A percentile compares a stretch with the other conserved stretches of the same genome.
Evolutionary conservation across 345 rosid species (phyloP).

Genomic region (Aquilaria yunnanensis): DNA sequence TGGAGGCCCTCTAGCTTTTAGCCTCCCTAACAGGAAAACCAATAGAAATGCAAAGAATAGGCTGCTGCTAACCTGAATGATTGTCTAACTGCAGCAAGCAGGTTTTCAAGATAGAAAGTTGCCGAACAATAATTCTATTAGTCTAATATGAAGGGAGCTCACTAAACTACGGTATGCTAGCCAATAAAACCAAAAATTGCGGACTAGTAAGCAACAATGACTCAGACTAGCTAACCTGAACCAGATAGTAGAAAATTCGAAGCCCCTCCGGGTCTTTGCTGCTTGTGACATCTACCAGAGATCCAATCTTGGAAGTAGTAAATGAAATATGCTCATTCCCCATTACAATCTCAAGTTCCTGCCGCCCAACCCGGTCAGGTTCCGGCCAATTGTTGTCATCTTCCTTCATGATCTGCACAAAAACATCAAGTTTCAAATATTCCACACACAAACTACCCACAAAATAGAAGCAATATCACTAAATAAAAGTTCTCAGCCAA

Average conservation of each 20-base stretch:
- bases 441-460: not conserved
- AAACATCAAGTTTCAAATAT: not conserved
- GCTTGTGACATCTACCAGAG: constrained; percentile 92
- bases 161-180: too few species aligned
- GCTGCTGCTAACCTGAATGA: too few species aligned
- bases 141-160: too few species aligned
- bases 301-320: constrained; percentile 94
- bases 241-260: constrained; percentile 95
- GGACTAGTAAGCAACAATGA: not conserved
- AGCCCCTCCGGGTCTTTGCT: constrained; percentile 99
- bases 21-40: too few species aligned
- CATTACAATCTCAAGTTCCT: constrained; percentile 98
- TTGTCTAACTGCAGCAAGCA: too few species aligned
- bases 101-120: too few species aligned
- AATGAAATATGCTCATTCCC: constrained; percentile 96
- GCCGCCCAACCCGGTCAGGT: constrained; percentile 94
- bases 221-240: constrained; percentile 57
- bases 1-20: too few species aligned
- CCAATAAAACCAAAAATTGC: too few species aligned
- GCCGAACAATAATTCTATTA: too few species aligned
- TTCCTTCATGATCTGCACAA: constrained; percentile 91
- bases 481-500: not conserved
- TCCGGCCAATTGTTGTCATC: constrained; percentile 98
- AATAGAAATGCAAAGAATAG: too few species aligned
- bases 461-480: not conserved